Evolutionary conservation across 2,329 filamentous ascomycete species (phyloP).

Genomic region (Sclerotinia sclerotiorum): DNA sequence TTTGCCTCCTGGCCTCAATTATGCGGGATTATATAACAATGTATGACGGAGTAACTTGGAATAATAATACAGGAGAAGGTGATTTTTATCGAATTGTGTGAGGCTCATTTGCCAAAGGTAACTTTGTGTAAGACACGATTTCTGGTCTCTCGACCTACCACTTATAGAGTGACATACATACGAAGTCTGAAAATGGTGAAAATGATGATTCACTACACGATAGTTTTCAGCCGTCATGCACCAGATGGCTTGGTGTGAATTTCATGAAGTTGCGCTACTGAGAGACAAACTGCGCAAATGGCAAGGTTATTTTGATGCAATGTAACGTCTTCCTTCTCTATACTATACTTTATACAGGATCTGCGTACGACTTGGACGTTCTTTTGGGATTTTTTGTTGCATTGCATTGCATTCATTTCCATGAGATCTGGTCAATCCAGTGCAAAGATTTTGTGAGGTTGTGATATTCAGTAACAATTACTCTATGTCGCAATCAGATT

Average conservation of each 20-base stretch:
- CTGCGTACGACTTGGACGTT: neutral
- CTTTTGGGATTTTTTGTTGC: neutral
- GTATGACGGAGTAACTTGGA: neutral
- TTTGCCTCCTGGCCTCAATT: neutral
- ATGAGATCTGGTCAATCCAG: neutral
- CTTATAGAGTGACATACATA: neutral
- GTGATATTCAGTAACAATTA: neutral
- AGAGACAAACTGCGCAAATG: neutral
- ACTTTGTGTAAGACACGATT: neutral
- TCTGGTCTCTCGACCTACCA: neutral
- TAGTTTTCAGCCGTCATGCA: neutral
- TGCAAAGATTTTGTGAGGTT: neutral
- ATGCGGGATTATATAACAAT: neutral
- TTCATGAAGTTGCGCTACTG: neutral
- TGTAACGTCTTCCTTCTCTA: neutral
- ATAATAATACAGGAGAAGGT: neutral
- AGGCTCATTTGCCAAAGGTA: neutral
- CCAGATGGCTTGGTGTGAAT: neutral
- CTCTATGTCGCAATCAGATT: neutral
- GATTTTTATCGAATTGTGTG: neutral
- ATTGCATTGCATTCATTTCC: neutral
- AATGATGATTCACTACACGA: neutral
- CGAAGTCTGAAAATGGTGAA: neutral
- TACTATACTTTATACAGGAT: neutral
- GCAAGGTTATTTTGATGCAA: no score